A percentile compares a stretch with the other conserved stretches of the same genome.
Conservation (phyloP, 225 moss, liverwort and hornwort genomes). For the Bryoerythrophyllum caledonicum region DNA sequence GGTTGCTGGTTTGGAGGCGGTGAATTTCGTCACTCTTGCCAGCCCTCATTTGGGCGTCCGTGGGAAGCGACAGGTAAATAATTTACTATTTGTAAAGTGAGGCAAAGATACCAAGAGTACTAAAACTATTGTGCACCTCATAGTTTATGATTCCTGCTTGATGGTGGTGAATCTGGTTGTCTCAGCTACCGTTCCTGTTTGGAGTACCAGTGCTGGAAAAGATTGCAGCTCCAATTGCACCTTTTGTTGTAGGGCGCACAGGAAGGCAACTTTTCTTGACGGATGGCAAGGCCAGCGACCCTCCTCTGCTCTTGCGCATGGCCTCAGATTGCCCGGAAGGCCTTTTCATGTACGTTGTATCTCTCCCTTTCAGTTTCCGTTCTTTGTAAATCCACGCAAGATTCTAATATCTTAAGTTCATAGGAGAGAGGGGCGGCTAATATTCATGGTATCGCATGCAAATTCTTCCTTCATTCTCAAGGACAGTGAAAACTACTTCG, state of each 20-base stretch:
- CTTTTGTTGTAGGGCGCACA: slow-evolving; percentile 73
- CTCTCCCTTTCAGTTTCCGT: background rate
- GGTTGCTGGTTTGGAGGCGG: slow-evolving; percentile 82
- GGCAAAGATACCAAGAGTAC: background rate
- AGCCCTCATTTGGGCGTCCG: slow-evolving; percentile 96
- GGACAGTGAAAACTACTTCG: too few species aligned
- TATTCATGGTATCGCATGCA: too few species aligned
- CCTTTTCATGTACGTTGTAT: slow-evolving; percentile 65
- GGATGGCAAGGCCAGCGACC: slow-evolving; percentile 79
- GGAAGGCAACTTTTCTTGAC: slow-evolving; percentile 90
- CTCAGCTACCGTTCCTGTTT: slow-evolving; percentile 87
- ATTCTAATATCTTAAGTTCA: too few species aligned
- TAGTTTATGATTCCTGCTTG: slow-evolving; percentile 6
- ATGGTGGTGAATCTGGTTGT: background rate
- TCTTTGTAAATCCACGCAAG: background rate
- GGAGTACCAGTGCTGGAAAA: slow-evolving; percentile 88
- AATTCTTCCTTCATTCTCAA: too few species aligned
- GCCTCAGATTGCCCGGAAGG: slow-evolving; percentile 85
- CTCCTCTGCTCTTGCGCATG: slow-evolving; percentile 90
- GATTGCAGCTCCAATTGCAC: slow-evolving; percentile 67
- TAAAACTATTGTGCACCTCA: background rate
- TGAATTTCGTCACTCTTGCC: slow-evolving; percentile 83
- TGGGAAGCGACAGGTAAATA: slow-evolving; percentile 74
- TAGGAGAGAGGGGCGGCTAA: too few species aligned
- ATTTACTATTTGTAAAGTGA: too few species aligned